phyloP scores from a whole-genome alignment of 2,329 filamentous ascomycete species.

The Fusarium anthophilum region DNA sequence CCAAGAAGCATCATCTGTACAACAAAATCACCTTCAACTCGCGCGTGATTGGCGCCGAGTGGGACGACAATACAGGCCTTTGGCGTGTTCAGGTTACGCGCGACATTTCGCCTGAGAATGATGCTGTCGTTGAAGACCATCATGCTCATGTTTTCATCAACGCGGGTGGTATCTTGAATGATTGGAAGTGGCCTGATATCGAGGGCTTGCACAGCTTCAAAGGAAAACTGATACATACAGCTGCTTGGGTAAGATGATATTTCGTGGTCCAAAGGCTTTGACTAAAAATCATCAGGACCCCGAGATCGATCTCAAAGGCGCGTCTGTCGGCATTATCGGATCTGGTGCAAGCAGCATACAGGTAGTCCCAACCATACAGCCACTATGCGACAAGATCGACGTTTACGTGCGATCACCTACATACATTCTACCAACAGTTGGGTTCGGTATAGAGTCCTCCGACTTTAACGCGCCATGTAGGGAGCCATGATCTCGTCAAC shows the following conservation, averaged over 20 bases:
- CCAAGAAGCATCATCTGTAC: neutral
- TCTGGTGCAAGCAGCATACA: neutral
- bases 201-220: neutral
- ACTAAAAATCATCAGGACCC: neutral
- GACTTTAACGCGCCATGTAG: neutral
- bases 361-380: neutral
- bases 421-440: neutral
- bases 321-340: neutral
- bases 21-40: neutral
- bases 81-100: neutral
- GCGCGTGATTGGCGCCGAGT: neutral
- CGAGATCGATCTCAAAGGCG: neutral
- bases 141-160: slow-evolving; percentile 8
- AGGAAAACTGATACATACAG: neutral
- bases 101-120: neutral
- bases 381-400: neutral
- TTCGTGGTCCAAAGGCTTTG: accelerated
- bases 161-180: slow-evolving; percentile 2
- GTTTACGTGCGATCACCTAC: neutral
- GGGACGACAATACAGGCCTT: neutral
- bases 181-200: slow-evolving; percentile 18
- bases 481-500: accelerated
- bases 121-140: neutral
- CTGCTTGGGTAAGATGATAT: neutral
- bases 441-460: neutral